phyloP scores from a whole-genome alignment of 208 protist genomes.

The Acanthamoeba culbertsoni region DNA sequence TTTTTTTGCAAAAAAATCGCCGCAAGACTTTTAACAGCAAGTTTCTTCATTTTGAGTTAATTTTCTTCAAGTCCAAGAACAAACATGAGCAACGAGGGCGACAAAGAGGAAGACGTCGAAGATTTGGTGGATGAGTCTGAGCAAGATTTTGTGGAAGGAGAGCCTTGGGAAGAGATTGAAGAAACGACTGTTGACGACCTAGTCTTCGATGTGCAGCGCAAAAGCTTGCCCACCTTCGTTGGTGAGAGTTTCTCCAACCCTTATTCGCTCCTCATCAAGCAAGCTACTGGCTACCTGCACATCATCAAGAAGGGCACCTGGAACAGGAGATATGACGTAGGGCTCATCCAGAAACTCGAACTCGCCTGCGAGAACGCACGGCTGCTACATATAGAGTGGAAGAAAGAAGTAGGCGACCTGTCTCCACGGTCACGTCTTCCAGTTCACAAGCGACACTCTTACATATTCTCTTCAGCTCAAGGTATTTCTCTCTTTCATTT shows the following conservation, averaged over 20 bases:
- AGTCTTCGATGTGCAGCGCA: constrained; percentile 41
- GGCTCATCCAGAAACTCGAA: constrained; percentile 3
- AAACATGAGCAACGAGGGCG: background rate
- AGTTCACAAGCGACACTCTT: background rate
- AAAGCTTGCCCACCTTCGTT: constrained; percentile 2
- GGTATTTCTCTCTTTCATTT: background rate
- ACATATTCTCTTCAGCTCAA: background rate
- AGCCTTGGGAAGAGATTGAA: background rate
- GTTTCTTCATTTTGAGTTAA: too few relatives aligned
- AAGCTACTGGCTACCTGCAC: background rate
- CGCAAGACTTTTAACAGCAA: too few relatives aligned
- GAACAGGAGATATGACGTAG: background rate
- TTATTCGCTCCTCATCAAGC: background rate
- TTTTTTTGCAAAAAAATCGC: too few relatives aligned
- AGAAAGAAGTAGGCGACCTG: background rate
- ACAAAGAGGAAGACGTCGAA: background rate
- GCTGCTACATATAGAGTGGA: constrained; percentile 41
- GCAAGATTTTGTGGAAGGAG: too few relatives aligned
- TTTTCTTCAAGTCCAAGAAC: too few relatives aligned
- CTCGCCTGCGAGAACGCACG: background rate
- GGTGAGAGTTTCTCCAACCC: constrained; percentile 9
- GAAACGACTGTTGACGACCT: background rate
- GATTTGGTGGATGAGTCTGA: background rate
- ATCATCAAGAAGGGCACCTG: constrained; percentile 23
- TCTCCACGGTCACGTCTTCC: background rate